phyloP scores from a whole-genome alignment of 2,329 filamentous ascomycete species.

The Alternaria rosae region DNA sequence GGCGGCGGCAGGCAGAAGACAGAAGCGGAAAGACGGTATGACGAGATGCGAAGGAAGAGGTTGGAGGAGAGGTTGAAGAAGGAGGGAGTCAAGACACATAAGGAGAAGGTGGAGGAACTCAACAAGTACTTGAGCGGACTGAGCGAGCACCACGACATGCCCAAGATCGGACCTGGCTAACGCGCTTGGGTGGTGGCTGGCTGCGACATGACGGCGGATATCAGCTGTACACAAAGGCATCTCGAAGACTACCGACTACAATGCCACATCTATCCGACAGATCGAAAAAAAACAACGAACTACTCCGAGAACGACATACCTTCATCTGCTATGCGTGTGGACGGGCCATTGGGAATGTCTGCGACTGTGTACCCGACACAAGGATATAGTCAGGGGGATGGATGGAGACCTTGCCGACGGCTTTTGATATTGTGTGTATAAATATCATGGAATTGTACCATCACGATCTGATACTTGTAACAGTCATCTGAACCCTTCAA shows the following conservation, averaged over 20 bases:
- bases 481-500: not conserved
- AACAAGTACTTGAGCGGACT: conserved; percentile 91
- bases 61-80: conserved; percentile 81
- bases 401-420: not conserved
- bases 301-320: not conserved
- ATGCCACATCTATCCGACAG: not conserved
- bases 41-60: conserved; percentile 81
- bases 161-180: conserved; percentile 65
- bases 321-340: not conserved
- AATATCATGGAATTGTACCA: not conserved
- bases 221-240: not conserved
- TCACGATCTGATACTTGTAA: not conserved
- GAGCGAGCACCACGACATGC: conserved; percentile 97
- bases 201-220: not conserved
- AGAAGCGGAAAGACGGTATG: conserved; percentile 80
- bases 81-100: conserved; percentile 94
- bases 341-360: not conserved
- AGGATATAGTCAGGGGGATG: not conserved
- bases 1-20: conserved; percentile 68
- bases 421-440: not conserved
- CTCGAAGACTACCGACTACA: not conserved
- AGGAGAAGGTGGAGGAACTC: conserved; percentile 92
- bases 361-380: not conserved
- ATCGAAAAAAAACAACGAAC: not conserved
- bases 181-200: not conserved